A percentile compares a stretch with the other conserved stretches of the same genome.
These are phyloP conservation scores for Arachnomyces sp. DNA, from an alignment of 2,329 filamentous ascomycete genomes.

Conservation along the genomic window DNA sequence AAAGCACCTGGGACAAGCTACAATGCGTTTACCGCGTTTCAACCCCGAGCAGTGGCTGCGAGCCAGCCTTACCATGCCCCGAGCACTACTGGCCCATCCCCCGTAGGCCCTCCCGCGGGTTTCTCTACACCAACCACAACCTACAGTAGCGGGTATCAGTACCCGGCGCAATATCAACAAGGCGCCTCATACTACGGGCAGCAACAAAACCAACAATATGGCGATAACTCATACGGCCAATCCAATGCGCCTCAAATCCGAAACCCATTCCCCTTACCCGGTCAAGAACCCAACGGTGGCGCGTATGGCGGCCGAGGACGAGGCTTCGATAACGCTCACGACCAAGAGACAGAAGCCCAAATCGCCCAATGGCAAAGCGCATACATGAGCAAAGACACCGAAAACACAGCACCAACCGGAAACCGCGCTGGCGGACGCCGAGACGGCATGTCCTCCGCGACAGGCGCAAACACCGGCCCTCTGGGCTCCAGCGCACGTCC, in stretches of 20 bases:
- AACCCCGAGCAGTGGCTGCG: constrained; percentile 50
- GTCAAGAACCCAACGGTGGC: constrained; percentile 30
- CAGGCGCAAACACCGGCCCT: constrained; percentile 39
- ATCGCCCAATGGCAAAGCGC: constrained; percentile 94
- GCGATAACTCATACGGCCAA: constrained; percentile 40
- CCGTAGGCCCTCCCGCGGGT: constrained; percentile 29
- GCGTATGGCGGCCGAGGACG: constrained; percentile 38
- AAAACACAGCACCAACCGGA: constrained; percentile 24
- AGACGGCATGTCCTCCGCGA: constrained; percentile 33
- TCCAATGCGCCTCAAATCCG: constrained; percentile 59
- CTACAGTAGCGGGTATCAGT: constrained; percentile 36
- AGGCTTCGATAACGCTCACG: constrained; percentile 36
- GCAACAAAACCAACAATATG: constrained; percentile 32
- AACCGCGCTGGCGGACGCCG: constrained; percentile 33
- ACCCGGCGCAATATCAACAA: constrained; percentile 29
- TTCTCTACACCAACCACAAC: constrained; percentile 32
- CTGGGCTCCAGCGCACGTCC: constrained; percentile 28
- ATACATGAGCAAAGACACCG: constrained; percentile 59
- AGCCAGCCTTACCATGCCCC: constrained; percentile 29
- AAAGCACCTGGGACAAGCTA: constrained; percentile 24
- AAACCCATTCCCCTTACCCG: constrained; percentile 70
- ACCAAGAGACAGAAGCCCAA: constrained; percentile 80
- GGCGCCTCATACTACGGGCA: constrained; percentile 40
- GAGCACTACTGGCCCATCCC: constrained; percentile 26
- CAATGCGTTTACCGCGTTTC: constrained; percentile 48